A percentile compares a stretch with the other conserved stretches of the same genome.
These are phyloP conservation scores for Paecilomyces niveus DNA, from an alignment of 2,329 filamentous ascomycete species.

Conservation along the genomic window DNA sequence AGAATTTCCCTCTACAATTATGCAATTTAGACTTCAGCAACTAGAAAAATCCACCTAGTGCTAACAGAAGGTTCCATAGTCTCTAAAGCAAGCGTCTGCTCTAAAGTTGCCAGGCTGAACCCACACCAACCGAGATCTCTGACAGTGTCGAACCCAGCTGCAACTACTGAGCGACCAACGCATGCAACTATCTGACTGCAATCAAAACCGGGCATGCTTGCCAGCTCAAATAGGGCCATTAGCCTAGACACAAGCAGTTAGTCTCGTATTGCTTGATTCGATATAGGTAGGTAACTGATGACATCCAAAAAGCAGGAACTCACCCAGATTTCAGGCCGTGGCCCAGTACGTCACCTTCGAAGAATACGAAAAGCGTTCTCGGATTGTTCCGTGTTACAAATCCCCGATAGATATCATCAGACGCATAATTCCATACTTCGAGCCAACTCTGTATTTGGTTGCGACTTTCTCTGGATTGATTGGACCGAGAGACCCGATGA, in stretches of 20 bases:
- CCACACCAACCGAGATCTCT: slow-evolving; percentile 91
- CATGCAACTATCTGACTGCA: slow-evolving; percentile 75
- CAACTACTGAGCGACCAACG: slow-evolving; percentile 63
- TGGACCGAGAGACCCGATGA: slow-evolving; percentile 21
- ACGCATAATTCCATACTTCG: slow-evolving; percentile 63
- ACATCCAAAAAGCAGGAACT: slow-evolving; percentile 28
- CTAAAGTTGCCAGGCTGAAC: slow-evolving; percentile 74
- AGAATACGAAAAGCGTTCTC: slow-evolving; percentile 80
- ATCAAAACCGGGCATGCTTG: slow-evolving; percentile 61
- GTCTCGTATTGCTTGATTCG: not conserved
- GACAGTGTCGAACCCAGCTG: slow-evolving; percentile 56
- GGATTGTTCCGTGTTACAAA: slow-evolving; percentile 69
- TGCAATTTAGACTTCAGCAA: slow-evolving; percentile 65
- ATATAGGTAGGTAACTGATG: not conserved
- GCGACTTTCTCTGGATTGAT: slow-evolving; percentile 16
- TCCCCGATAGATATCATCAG: slow-evolving; percentile 76
- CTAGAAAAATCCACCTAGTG: slow-evolving; percentile 75
- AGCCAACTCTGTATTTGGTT: slow-evolving; percentile 27
- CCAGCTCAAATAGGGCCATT: slow-evolving; percentile 85
- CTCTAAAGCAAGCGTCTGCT: slow-evolving; percentile 57
- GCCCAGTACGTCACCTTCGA: slow-evolving; percentile 64
- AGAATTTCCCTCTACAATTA: not conserved
- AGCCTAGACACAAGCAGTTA: slow-evolving; percentile 49
- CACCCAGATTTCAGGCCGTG: slow-evolving; percentile 83
- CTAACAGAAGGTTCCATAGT: slow-evolving; percentile 59